Evolutionary conservation across 2,329 filamentous ascomycete species (phyloP), one percentile per base, ranked within the genome.

Genomic region (Parastagonospora avenae): DNA sequence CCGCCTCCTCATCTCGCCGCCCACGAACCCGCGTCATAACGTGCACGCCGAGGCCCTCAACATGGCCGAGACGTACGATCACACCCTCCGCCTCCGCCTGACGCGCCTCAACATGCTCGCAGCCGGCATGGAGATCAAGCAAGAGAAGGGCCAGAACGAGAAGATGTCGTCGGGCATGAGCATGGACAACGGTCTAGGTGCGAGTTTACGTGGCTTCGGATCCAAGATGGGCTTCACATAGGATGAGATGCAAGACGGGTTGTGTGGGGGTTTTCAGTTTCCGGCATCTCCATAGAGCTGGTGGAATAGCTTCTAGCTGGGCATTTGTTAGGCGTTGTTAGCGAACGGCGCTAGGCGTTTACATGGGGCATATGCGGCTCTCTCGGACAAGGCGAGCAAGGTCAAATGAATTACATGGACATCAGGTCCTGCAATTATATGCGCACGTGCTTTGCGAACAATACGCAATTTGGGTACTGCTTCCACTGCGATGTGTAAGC

Each of bases 31-130:
- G 2, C 85, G 93, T 31, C 79, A 80, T 10, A 80, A 84, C 41
- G 85, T 95, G 64, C 92, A 97, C 69, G 76, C 79, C 24, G 80
- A 86, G 6, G 86, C 88, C 0, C 77, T 96, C 16, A 78, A 84
- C 15, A 85, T 86, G 50, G 85, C 91, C 2, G 82, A 83, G 47
- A 81, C 83, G 27, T 94, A 94, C 64, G 87, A 92, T 65, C 82
- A 84, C 42, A 88, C 91, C 55, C 85, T 92, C 5, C 82, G 90
- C 45, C 81, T 95, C 60, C 85, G 91, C 37, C 80, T 97, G 45
- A 80, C 92, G 45, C 85, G 89, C 40, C 86, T 96, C 66, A 91
- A 89, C 60, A 83, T 96, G 52, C 73, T 87, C 4, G 83, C 87
- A 27, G 88, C 91, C 0, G 89, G 90, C 7, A 78, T 97, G 27